Evolutionary conservation across 176 grass and related monocot genomes (phyloP).

Genomic region (Themeda triandra): DNA sequence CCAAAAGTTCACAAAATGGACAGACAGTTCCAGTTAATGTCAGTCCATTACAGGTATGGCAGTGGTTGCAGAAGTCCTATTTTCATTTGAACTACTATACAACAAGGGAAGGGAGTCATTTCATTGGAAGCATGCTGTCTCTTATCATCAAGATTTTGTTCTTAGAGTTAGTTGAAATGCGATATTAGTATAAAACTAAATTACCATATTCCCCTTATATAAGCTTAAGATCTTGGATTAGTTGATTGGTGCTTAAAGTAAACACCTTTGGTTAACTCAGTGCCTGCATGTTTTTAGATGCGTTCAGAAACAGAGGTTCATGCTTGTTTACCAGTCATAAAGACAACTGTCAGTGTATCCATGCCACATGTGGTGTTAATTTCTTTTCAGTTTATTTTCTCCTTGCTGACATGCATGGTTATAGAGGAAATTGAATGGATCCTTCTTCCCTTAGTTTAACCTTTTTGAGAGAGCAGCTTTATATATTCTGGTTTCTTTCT

Average conservation of each 20-base stretch:
- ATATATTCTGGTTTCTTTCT: background rate
- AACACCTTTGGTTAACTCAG: background rate
- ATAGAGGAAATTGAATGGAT: background rate
- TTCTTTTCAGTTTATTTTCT: background rate
- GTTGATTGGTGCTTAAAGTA: background rate
- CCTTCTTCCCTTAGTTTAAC: background rate
- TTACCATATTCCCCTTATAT: background rate
- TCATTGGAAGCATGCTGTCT: background rate
- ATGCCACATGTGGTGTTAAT: background rate
- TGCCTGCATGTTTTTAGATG: background rate
- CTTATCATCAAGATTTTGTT: background rate
- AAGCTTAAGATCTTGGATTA: background rate
- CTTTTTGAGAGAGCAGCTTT: background rate
- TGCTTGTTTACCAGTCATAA: background rate
- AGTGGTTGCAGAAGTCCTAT: background rate
- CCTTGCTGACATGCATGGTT: background rate
- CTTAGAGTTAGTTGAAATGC: background rate
- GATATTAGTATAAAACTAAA: background rate
- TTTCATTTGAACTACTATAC: slow-evolving; percentile 15
- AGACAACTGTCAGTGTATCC: background rate
- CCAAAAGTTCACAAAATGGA: slow-evolving; percentile 33
- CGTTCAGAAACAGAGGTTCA: background rate
- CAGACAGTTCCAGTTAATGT: slow-evolving; percentile 36
- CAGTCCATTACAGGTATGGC: slow-evolving; percentile 55
- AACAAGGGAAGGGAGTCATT: background rate